These are phyloP conservation scores for Bodo saltans DNA, from an alignment of 78 protist genomes.

Conservation along the genomic window DNA sequence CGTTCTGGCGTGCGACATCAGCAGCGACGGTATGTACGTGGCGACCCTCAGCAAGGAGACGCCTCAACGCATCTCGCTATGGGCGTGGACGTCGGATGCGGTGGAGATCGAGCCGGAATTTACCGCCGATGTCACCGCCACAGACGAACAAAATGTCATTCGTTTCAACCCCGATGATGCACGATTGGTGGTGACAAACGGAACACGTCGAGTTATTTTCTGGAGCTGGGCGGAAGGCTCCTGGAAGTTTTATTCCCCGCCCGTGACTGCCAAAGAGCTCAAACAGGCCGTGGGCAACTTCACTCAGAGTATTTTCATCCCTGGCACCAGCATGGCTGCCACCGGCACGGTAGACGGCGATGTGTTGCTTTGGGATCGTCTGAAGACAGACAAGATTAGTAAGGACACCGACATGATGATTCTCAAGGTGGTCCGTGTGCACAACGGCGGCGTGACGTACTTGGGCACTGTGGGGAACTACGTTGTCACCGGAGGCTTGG, in stretches of 20 bases:
- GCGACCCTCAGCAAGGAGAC: conserved; percentile 14
- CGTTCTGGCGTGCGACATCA: conserved; percentile 18
- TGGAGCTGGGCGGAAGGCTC: conserved; percentile 37
- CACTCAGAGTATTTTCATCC: conserved; percentile 38
- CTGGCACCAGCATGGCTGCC: conserved; percentile 12
- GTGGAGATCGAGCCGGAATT: not conserved
- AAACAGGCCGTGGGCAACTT: conserved; percentile 47
- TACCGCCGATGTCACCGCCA: not conserved
- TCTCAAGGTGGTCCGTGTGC: conserved; percentile 38
- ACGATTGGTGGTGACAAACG: conserved; percentile 45
- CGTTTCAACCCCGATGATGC: conserved; percentile 17
- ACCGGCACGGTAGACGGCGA: conserved; percentile 54
- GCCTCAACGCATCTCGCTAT: conserved; percentile 31
- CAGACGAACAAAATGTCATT: conserved; percentile 34
- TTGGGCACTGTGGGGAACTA: conserved; percentile 7
- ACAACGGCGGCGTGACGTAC: conserved; percentile 22
- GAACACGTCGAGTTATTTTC: conserved; percentile 42
- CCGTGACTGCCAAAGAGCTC: conserved; percentile 26
- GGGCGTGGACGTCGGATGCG: conserved; percentile 44
- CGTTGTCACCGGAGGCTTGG: conserved; percentile 58
- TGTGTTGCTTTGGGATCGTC: conserved; percentile 38
- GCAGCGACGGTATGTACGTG: conserved; percentile 9
- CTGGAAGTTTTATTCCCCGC: conserved; percentile 38
- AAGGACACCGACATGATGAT: conserved; percentile 11
- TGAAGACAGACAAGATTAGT: not conserved